Base-by-base conservation (phyloP, 768 basidiomycete species). In the Boletus reticuloceps region DNA sequence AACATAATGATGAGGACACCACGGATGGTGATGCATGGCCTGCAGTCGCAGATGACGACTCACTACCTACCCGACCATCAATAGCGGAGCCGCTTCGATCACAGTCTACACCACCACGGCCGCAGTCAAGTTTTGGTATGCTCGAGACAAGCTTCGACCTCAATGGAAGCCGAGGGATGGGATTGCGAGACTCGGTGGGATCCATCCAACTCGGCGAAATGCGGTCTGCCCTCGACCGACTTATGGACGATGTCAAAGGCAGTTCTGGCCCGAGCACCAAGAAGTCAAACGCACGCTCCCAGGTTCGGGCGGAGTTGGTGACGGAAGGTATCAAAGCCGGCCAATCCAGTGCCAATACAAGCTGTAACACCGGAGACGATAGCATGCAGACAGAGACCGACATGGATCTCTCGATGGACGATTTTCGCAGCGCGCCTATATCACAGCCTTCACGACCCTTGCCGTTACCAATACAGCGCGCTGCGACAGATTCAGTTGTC, bases 211-310 rank as follows among this genome's bases (percentile, higher is more conserved):
- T 85, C 27, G 79, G 82, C 58, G 87, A 88, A 45, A 87, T 88
- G 81, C 82, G 82, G 56, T 86, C 84, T 56, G 88, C 87, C 7
- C 75, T 89, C 31, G 87, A 89, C 64, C 74, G 85, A 42, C 74
- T 89, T 31, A 86, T 89, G 82, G 84, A 87, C 58, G 83, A 87
- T 52, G 85, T 87, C 19, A 67, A 71, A 53, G 69, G 64, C 9
- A 69, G 59, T 27, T 41, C 64, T 5, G 55, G 58, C 20, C 17
- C 69, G 20, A 63, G 56, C 70, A 71, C 58, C 64, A 64, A 58
- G 59, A 51, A 54, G 36, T 34, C 53, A 22, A 58, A 52, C 8
- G 34, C 38, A 31, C 55, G 16, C 32, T 25, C 62, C 20, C 67
- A 62, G 14, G 55, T 67, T 51, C 58, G 58, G 8, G 51, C 58